Base-by-base conservation (phyloP, 1,284 basidiomycete species). In the Cryptococcus sp. region DNA sequence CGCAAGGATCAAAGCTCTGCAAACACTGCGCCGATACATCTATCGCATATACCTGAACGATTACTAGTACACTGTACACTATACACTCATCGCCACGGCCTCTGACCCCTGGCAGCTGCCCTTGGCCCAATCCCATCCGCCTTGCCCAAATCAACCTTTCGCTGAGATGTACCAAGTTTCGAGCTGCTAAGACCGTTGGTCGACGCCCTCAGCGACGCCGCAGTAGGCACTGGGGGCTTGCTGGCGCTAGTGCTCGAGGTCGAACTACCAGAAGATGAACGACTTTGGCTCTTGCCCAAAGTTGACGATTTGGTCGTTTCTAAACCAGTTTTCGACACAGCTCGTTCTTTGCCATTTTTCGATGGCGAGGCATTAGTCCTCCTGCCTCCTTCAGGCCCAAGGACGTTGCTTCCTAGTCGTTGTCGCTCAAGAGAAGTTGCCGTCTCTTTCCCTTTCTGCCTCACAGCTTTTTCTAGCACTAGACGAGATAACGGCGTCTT, bases 401-500 rank as follows among this genome's bases (percentile, higher is more conserved):
- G 39, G n/a, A 67, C 58, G 39, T 46, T 58, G 10, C 26, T 17
- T n/a, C n/a, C 29, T 41, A 29, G 23, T 23, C 54, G 34, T 34
- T 50, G 44, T 44, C 29, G 57, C 26, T 51, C 39, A n/a, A n/a
- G 13, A 37, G 20, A 46, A 19, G 40, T n/a, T 15, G 46, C 53
- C 15, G 44, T 20, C n/a, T 58, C 61, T 20, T 50, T 60, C 11
- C 55, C 50, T 46, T 64, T 64, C 37, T 61, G 58, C 38, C 63
- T 46, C 2, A 67, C 63, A 20, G 65, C 70, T 51, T 73, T 73
- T 40, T 77, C 74, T 22, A 77, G 55, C 3, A 77, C 75, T 19
- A 76, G 55, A n/a, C 75, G 64, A 16, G 68, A 64, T 6, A 77
- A 59, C 5, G 73, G 73, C 2, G 73, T 73, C 46, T 71, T 70